Percentiles rank a stretch among this genome's conserved stretches.
Conservation (phyloP, 257 asterid species). For the Knoxia roxburghii region DNA sequence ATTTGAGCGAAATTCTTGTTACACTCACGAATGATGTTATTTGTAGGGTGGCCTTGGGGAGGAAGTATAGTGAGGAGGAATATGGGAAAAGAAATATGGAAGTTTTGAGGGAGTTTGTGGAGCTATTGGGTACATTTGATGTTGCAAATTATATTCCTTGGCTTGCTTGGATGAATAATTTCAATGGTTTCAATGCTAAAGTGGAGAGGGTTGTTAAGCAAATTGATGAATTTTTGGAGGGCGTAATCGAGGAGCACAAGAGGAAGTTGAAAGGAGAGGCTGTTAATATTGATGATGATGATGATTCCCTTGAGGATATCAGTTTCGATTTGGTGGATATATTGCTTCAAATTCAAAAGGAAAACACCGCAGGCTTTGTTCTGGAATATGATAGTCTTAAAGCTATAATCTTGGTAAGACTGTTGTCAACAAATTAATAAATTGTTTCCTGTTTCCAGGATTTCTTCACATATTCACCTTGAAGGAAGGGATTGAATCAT, state of each 20-base stretch:
- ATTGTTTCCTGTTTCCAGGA: no score
- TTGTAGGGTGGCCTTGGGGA: slow-evolving; percentile 34
- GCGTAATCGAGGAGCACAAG: slow-evolving; percentile 21
- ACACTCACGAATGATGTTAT: slow-evolving; percentile 25
- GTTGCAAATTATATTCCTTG: slow-evolving; percentile 10
- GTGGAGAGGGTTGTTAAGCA: slow-evolving; percentile 18
- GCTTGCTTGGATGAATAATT: slow-evolving; percentile 28
- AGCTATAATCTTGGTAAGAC: slow-evolving; percentile 36
- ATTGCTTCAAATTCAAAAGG: slow-evolving; percentile 28
- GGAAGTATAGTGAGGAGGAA: slow-evolving; percentile 23
- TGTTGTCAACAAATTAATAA: no score
- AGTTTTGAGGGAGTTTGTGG: neutral
- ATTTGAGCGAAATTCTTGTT: slow-evolving; percentile 22
- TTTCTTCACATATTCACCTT: no score
- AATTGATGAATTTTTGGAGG: slow-evolving; percentile 29
- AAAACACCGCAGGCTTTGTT: slow-evolving; percentile 12
- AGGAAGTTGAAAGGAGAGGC: neutral
- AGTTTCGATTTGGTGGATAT: slow-evolving; percentile 38
- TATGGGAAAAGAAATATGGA: slow-evolving; percentile 6
- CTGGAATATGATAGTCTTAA: slow-evolving; percentile 33
- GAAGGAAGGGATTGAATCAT: no score
- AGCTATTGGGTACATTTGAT: slow-evolving; percentile 13
- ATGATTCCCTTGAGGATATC: no score
- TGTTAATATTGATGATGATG: neutral
- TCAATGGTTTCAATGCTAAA: slow-evolving; percentile 31